Evolutionary conservation across 495 filamentous ascomycete genomes (phyloP).

Genomic region (Endocarpon pusillum): DNA sequence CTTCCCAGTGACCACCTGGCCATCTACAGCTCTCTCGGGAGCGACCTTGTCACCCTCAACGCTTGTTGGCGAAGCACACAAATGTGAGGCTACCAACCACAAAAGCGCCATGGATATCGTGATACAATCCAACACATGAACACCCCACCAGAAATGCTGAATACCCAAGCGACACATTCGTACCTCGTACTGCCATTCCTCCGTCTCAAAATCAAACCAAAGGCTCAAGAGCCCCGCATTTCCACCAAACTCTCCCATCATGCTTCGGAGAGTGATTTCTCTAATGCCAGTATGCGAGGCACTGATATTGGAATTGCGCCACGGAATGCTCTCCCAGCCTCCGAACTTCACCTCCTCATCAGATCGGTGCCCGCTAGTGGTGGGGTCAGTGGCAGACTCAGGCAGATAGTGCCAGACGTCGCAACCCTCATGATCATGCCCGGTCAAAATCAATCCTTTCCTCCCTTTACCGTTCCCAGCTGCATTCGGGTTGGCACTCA

Average conservation of each 20-base stretch:
- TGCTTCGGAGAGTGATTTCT: slow-evolving; percentile 87
- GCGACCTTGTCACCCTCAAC: too few relatives aligned
- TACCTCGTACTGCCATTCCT: slow-evolving; percentile 70
- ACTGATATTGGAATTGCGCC: neutral
- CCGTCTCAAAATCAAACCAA: slow-evolving; percentile 60
- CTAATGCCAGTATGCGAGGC: slow-evolving; percentile 37
- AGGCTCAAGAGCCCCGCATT: slow-evolving; percentile 73
- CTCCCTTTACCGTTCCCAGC: slow-evolving; percentile 39
- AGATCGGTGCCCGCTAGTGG: slow-evolving; percentile 2
- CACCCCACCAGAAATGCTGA: slow-evolving; percentile 89
- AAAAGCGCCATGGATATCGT: slow-evolving; percentile 17
- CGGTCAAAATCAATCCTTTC: slow-evolving; percentile 65
- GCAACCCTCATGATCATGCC: slow-evolving; percentile 90
- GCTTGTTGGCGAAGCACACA: too few relatives aligned
- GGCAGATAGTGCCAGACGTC: slow-evolving; percentile 58
- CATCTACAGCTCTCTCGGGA: too few relatives aligned
- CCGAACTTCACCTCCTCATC: neutral
- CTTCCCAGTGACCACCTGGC: too few relatives aligned
- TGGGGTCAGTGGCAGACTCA: slow-evolving; percentile 6
- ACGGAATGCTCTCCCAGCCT: neutral
- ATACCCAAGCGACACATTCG: slow-evolving; percentile 57
- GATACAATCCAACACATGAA: slow-evolving; percentile 55
- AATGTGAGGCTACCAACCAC: slow-evolving; percentile 9
- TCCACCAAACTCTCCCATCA: slow-evolving; percentile 92
- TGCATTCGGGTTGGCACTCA: slow-evolving; percentile 38